Conservation (phyloP, 2,329 filamentous ascomycete species). For the Hypoxylon sp. region DNA sequence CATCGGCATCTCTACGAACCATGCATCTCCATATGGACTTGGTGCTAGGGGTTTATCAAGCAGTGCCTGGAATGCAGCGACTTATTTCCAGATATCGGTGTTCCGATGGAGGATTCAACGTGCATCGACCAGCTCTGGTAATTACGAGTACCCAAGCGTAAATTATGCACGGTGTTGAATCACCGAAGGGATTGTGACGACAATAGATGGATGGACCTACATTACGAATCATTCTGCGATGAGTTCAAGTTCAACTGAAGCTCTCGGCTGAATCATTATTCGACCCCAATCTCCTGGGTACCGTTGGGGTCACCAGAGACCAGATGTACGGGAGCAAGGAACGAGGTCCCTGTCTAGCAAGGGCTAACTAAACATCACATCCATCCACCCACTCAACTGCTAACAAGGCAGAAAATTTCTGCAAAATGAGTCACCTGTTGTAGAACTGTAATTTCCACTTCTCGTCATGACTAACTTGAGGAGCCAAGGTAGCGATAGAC, state of each 20-base stretch:
- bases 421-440: slow-evolving; percentile 38
- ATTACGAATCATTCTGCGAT: slow-evolving; percentile 19
- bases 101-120: slow-evolving; percentile 23
- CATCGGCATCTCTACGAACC: slow-evolving; percentile 12
- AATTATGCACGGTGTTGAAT: slow-evolving; percentile 18
- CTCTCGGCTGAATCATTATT: slow-evolving; percentile 13
- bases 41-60: slow-evolving; percentile 2
- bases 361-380: neutral
- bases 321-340: slow-evolving; percentile 24
- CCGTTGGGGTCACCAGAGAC: slow-evolving; percentile 12
- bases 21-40: slow-evolving; percentile 18
- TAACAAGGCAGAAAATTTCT: slow-evolving; percentile 34
- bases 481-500: slow-evolving; percentile 24
- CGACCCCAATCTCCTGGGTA: slow-evolving; percentile 20
- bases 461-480: slow-evolving; percentile 20
- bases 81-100: slow-evolving; percentile 12
- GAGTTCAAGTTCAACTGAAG: slow-evolving; percentile 9
- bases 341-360: slow-evolving; percentile 15
- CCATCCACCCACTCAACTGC: slow-evolving; percentile 1
- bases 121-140: slow-evolving; percentile 14
- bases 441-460: slow-evolving; percentile 43
- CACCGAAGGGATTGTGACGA: slow-evolving; percentile 10
- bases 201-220: slow-evolving; percentile 12
- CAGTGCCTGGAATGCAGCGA: slow-evolving; percentile 27
- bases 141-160: slow-evolving; percentile 12